Percentiles rank a stretch among this genome's conserved stretches.
Conservation (phyloP, 1,284 basidiomycete species). For the Hemileia vastatrix region DNA sequence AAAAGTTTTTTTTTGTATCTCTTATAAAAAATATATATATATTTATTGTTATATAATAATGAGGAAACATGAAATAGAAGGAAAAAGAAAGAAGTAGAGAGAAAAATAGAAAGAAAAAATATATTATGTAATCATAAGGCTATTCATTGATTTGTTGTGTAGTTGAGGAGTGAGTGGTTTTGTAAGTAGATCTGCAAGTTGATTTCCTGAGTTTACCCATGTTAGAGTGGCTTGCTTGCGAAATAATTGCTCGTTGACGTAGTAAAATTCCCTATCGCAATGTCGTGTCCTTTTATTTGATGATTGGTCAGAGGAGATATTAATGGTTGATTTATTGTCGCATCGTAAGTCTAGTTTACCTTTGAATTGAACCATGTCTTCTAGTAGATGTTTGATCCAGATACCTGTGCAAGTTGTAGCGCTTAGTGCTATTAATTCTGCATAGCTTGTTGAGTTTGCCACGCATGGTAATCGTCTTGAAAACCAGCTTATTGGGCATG, state of each 20-base stretch:
- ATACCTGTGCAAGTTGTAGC: background rate
- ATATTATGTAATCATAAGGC: too few relatives aligned
- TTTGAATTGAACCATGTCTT: background rate
- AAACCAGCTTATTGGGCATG: background rate
- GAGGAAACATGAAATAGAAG: too few relatives aligned
- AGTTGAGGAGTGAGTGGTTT: background rate
- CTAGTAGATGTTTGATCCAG: background rate
- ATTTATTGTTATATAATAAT: too few relatives aligned
- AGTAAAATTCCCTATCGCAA: slow-evolving; percentile 1
- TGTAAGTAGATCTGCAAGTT: slow-evolving; percentile 1
- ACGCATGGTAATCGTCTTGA: background rate
- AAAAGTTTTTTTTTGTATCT: too few relatives aligned
- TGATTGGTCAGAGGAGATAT: background rate
- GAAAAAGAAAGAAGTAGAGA: too few relatives aligned
- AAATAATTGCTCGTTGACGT: background rate
- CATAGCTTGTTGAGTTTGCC: slow-evolving; percentile 2
- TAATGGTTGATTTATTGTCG: background rate
- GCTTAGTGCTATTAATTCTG: slow-evolving; percentile 5
- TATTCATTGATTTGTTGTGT: too few relatives aligned
- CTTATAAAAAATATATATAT: too few relatives aligned
- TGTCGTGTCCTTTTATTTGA: slow-evolving; percentile 2
- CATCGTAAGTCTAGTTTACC: too few relatives aligned
- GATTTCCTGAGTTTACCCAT: background rate
- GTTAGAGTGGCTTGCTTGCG: background rate
- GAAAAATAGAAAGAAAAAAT: too few relatives aligned